Base-by-base conservation (phyloP, 768 basidiomycete species). In the Lenzites betulinus region DNA sequence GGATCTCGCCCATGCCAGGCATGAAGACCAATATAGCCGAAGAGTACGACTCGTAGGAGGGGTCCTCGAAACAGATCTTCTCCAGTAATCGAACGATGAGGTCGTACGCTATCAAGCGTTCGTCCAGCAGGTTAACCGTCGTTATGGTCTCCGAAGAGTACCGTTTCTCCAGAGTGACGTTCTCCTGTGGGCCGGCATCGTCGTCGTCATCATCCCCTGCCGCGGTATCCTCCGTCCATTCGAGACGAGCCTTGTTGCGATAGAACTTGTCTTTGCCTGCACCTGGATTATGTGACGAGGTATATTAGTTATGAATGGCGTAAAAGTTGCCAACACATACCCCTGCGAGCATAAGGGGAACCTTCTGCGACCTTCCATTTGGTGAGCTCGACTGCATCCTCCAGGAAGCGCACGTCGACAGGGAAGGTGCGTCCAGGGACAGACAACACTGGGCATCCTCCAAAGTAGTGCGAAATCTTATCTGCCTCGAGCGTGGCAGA, bases 371-470 rank as follows among this genome's bases (percentile, higher is more conserved):
- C 84, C 20, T 83, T 78, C 93, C 93, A 97, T 15, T 80, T 77
- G 6, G 90, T 86, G 55, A 82, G 78, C 73, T 98, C 89, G 39
- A 98, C 82, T 0, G 92, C 94, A 72, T 98, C 96, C 73, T 99
- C 96, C 18, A 98, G 78, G 71, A 85, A 98, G 44, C 82, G 79
- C 20, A 89, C 79, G 52, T 91, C 86, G 6, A 98, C 96, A 33
- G 96, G 96, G 75, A 92, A 98, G 1, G 95, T 98, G 18, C 96
- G 84, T 3, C 96, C 97, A 18, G 95, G 95, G 28, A 99, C 91
- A 60, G 88, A 86, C 13, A 98, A 78, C 18, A 87, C 84, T 0
- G 93, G 93, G 65, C 89, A 89, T 47, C 85, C 84, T n/a, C 88
- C 92, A 70, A 98, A 97, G 72, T 89, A 98, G 15, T 74, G 76